These are phyloP conservation scores for Mortierella claussenii DNA, from an alignment of 192 early-diverging fungal genomes.

Conservation along the genomic window DNA sequence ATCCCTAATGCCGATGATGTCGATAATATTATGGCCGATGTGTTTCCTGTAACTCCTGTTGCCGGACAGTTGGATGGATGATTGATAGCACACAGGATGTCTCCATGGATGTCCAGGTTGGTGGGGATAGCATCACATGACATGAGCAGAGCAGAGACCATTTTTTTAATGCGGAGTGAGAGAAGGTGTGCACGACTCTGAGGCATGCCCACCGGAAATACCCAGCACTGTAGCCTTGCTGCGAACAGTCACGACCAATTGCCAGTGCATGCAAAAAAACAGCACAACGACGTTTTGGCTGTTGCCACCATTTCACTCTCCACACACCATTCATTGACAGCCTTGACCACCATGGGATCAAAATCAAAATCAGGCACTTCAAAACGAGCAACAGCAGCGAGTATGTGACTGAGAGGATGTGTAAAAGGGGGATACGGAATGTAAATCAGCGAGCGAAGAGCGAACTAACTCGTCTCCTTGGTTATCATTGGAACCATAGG, in stretches of 20 bases:
- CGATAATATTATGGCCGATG: background rate
- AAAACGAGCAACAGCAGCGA: constrained; percentile 26
- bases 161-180: constrained; percentile 38
- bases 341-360: constrained; percentile 44
- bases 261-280: background rate
- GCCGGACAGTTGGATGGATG: constrained; percentile 15
- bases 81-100: background rate
- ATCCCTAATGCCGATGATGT: background rate
- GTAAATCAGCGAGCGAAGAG: no score
- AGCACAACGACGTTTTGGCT: background rate
- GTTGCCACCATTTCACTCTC: no score
- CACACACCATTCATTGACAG: no score
- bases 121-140: constrained; percentile 27
- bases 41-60: background rate
- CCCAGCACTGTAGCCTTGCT: background rate
- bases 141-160: constrained; percentile 20
- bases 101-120: constrained; percentile 19
- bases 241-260: constrained; percentile 23
- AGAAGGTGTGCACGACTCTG: constrained; percentile 23
- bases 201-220: constrained; percentile 9
- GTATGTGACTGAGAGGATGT: constrained; percentile 1
- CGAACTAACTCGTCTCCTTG: no score
- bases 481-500: constrained; percentile 3
- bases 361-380: constrained; percentile 24
- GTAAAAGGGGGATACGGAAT: no score